phyloP scores from a whole-genome alignment of 345 rosid genomes.

The Noccaea caerulescens region DNA sequence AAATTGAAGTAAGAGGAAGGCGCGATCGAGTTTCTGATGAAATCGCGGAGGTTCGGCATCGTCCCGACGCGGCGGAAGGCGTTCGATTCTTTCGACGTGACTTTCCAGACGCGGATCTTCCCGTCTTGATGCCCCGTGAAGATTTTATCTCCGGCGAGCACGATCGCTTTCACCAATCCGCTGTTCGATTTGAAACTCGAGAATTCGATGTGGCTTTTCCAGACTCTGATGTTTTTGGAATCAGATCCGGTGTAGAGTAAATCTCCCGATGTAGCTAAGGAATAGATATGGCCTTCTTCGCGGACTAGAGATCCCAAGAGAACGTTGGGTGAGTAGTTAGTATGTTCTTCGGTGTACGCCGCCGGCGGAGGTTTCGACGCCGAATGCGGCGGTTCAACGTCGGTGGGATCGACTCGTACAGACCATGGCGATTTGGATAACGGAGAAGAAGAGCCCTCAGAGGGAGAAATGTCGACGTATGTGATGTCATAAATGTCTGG shows the following conservation, averaged over 20 bases:
- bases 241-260: slow-evolving; percentile 85
- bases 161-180: slow-evolving; percentile 83
- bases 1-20: slow-evolving; percentile 66
- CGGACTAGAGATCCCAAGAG: slow-evolving; percentile 83
- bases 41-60: slow-evolving; percentile 67
- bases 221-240: slow-evolving; percentile 86
- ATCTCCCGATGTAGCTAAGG: slow-evolving; percentile 71
- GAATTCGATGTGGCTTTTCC: slow-evolving; percentile 78
- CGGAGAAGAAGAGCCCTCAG: slow-evolving; percentile 46
- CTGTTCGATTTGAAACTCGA: slow-evolving; percentile 80
- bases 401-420: slow-evolving; percentile 31
- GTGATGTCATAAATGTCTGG: slow-evolving; percentile 39
- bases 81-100: slow-evolving; percentile 52
- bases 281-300: slow-evolving; percentile 90
- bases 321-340: slow-evolving; percentile 47
- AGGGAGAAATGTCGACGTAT: slow-evolving; percentile 40
- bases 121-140: slow-evolving; percentile 96
- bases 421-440: slow-evolving; percentile 74
- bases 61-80: slow-evolving; percentile 68
- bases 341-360: background rate
- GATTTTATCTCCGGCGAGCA: slow-evolving; percentile 62
- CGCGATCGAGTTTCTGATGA: slow-evolving; percentile 55
- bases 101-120: slow-evolving; percentile 81
- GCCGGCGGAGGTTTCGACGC: background rate
- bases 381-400: slow-evolving; percentile 16